Evolutionary conservation across 2,329 filamentous ascomycete genomes (phyloP), one percentile per base, ranked within the genome.

Genomic region (Sporothrix inflata): DNA sequence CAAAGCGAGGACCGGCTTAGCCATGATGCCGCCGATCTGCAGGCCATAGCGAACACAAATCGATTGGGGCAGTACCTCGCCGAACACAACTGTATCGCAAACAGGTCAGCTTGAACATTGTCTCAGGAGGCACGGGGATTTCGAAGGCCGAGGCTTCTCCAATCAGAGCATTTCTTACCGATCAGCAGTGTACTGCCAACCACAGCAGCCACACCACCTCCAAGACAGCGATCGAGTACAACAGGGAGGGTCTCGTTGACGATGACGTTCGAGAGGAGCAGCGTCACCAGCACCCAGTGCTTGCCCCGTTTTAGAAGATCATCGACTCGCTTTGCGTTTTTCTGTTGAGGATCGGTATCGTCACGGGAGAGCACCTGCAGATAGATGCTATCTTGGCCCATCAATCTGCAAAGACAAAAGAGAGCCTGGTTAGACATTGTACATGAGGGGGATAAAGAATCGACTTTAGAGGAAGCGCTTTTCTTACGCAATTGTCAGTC

Each of bases 201-300:
- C 27, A 98, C 94, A 74, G 96, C 96, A 74, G 95, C 94, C 85
- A 97, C 94, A 75, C 96, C 96, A 76, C 96, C 96, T 40, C 96
- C 96, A 21, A 99, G 88, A 72, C 94, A 97, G 72, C 96, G 88
- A 82, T 99, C 96, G 69, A 99, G 88, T 12, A 99, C 93, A 74
- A 99, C 97, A 38, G 96, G 96, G 16, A 98, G 85, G 2, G 95
- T 97, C 83, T 98, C 96, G 81, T 99, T 98, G 76, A 97, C 97
- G 78, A 99, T 97, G 79, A 99, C 96, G 81, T 99, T 99, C 81
- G 94, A 94, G 71, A 99, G 85, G 8, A 99, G 87, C 34, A 99
- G 84, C 2, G 96, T 98, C 70, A 99, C 96, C 72, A 99, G 85
- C 24, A 99, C 95, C 96, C 96, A 99, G 82, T 99, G 96, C 81